Base-by-base conservation (phyloP, 495 filamentous ascomycete species). In the Parathielavia appendiculata region DNA sequence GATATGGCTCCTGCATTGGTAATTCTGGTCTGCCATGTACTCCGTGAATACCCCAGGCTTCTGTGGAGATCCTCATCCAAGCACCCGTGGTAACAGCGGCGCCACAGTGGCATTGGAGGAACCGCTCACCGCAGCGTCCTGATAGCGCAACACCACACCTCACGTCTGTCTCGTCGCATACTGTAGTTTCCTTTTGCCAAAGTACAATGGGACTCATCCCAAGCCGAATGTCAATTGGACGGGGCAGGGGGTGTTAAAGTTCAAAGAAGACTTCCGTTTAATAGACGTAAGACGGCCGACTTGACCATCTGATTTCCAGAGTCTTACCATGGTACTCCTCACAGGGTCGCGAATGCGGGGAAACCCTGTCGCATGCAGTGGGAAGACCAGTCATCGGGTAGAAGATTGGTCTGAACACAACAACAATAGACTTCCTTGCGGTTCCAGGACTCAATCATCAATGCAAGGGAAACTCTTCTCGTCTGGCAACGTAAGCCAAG, bases 51-150 rank as follows among this genome's bases (percentile, higher is more conserved):
- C 35, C 55, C 34, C 45, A 56, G 51, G 43, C 51, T 43, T 41
- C 49, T 17, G 60, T 64, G 56, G 59, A 58, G 43, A 56, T 60
- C 62, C 59, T 49, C 56, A 63, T 60, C 59, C 30, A 62, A 54
- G 46, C 58, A 62, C 40, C 62, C 62, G 62, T 50, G 34, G 53
- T 51, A 7, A 14, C 36, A 32, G 40, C 54, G 17, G 35, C 50
- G 56, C 55, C 51, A 55, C 41, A 23, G 48, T 49, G 36, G 41
- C 26, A 69, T 64, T 59, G 59, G 64, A 55, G 51, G 64, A 65
- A 64, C 66, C 64, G 46, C 20, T 51, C 36, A 50, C 45, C 30
- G 39, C 39, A 35, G 19, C 22, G 47, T 46, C 59, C 41, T 58
- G 66, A 62, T 58, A 53, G 41, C 39, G 61, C 54, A 63, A 39